These are phyloP conservation scores for Psidium guajava DNA, from an alignment of 345 rosid genomes.

Conservation along the genomic window DNA sequence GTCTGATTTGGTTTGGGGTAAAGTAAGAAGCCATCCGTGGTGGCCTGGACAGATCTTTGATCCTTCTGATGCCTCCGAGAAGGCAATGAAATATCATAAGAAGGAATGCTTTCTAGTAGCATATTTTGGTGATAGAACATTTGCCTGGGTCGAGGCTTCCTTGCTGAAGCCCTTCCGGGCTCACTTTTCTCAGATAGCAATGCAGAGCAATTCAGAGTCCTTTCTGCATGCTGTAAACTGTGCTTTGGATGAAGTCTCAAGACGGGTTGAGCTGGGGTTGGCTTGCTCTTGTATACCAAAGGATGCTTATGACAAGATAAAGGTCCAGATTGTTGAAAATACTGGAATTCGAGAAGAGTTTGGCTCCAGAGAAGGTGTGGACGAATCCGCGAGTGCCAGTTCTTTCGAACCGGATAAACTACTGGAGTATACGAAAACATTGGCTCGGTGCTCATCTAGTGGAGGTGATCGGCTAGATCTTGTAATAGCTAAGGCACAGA, in stretches of 20 bases:
- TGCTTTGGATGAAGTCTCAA: conserved; percentile 58
- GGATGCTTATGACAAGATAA: conserved; percentile 24
- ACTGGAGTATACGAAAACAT: conserved; percentile 34
- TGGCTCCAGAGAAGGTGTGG: conserved; percentile 19
- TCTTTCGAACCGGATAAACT: conserved; percentile 37
- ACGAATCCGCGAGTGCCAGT: conserved; percentile 9
- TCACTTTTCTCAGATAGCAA: conserved; percentile 42
- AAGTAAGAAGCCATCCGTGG: conserved; percentile 77
- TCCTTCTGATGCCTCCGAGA: conserved; percentile 60
- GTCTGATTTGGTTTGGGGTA: conserved; percentile 69
- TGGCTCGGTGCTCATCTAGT: conserved; percentile 34
- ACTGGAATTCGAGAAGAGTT: conserved; percentile 41
- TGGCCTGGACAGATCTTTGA: conserved; percentile 83
- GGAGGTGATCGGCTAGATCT: conserved; percentile 48
- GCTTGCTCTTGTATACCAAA: conserved; percentile 41
- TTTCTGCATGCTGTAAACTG: conserved; percentile 51
- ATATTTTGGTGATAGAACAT: conserved; percentile 67
- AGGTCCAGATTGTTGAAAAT: conserved; percentile 41
- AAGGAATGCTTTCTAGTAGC: conserved; percentile 60
- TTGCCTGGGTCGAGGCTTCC: conserved; percentile 67
- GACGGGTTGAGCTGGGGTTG: conserved; percentile 41
- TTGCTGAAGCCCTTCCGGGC: conserved; percentile 44
- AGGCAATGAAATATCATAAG: conserved; percentile 44
- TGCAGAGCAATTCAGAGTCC: conserved; percentile 43
- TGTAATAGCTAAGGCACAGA: conserved; percentile 43